Conservation (phyloP, 768 basidiomycete genomes). For the Termitomyces sp. region DNA sequence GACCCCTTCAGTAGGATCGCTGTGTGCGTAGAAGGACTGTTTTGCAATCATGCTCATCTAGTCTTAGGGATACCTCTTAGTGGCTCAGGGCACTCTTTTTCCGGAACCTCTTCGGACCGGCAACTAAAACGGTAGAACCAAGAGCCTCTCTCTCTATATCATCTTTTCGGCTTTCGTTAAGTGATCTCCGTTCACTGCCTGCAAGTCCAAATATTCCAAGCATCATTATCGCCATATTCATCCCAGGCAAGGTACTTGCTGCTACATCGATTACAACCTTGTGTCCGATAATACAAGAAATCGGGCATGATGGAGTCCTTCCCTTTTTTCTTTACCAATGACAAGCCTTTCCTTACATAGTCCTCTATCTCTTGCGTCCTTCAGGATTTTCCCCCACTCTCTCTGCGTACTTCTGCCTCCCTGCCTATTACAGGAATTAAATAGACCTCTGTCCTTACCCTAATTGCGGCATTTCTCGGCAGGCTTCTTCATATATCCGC, state of each 20-base stretch:
- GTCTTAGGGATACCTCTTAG: background rate
- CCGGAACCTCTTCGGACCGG: constrained; percentile 60
- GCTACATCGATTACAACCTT: constrained; percentile 38
- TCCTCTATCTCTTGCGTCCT: background rate
- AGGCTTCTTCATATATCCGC: constrained; percentile 50
- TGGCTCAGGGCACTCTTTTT: constrained; percentile 44
- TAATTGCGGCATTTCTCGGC: constrained; percentile 42
- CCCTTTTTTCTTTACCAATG: constrained; percentile 67
- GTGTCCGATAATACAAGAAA: constrained; percentile 47
- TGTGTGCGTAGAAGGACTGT: constrained; percentile 41
- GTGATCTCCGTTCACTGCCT: background rate
- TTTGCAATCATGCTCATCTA: background rate
- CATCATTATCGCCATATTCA: constrained; percentile 54
- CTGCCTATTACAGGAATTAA: background rate
- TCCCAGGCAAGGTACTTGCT: constrained; percentile 57
- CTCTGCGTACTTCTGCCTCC: constrained; percentile 56
- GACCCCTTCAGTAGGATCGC: constrained; percentile 61
- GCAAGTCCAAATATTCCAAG: constrained; percentile 42
- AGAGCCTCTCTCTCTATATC: background rate
- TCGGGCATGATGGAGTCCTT: constrained; percentile 63
- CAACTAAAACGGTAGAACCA: constrained; percentile 42
- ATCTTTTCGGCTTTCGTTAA: background rate
- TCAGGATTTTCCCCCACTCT: constrained; percentile 29
- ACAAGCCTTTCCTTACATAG: constrained; percentile 45
- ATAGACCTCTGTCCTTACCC: background rate